Evolutionary conservation across 1,284 basidiomycete species (phyloP).

Genomic region (Sanghuangporus baumii): DNA sequence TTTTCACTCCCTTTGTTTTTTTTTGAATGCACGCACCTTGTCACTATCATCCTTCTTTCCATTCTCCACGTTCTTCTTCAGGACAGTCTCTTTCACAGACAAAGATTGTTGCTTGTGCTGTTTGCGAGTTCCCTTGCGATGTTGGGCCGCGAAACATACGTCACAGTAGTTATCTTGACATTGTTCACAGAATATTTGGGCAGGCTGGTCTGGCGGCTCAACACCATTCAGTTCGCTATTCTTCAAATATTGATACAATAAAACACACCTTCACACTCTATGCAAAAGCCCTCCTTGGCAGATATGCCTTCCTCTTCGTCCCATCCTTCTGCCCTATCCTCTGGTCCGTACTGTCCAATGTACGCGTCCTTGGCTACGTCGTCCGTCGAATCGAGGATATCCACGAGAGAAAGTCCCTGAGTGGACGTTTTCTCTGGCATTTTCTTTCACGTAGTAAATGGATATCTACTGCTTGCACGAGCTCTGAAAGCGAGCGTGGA

Average conservation of each 20-base stretch:
- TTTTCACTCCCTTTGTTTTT: not conserved
- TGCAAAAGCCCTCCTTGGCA: conserved; percentile 60
- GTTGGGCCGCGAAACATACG: conserved; percentile 77
- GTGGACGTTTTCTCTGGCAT: conserved; percentile 2
- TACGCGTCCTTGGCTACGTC: conserved; percentile 4
- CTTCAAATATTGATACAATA: not conserved
- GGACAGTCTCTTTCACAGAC: conserved; percentile 23
- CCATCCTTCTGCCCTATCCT: conserved; percentile 41
- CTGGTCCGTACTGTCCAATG: not conserved
- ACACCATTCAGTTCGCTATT: not conserved
- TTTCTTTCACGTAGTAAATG: not conserved
- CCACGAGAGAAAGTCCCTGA: conserved; percentile 8
- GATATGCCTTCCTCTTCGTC: conserved; percentile 54
- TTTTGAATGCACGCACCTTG: conserved; percentile 21
- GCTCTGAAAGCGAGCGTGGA: not conserved
- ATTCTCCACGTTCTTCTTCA: conserved; percentile 22
- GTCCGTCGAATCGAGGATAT: conserved; percentile 13
- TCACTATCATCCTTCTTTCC: conserved; percentile 22
- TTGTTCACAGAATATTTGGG: conserved; percentile 61
- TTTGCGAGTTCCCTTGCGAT: conserved; percentile 72
- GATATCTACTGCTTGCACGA: not conserved
- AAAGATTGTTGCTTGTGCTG: conserved; percentile 53
- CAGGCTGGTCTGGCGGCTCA: conserved; percentile 62
- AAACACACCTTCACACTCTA: conserved; percentile 74
- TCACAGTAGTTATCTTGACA: conserved; percentile 73